Evolutionary conservation across 2,329 filamentous ascomycete species (phyloP).

Genomic region (Trichoderma simmonsii): DNA sequence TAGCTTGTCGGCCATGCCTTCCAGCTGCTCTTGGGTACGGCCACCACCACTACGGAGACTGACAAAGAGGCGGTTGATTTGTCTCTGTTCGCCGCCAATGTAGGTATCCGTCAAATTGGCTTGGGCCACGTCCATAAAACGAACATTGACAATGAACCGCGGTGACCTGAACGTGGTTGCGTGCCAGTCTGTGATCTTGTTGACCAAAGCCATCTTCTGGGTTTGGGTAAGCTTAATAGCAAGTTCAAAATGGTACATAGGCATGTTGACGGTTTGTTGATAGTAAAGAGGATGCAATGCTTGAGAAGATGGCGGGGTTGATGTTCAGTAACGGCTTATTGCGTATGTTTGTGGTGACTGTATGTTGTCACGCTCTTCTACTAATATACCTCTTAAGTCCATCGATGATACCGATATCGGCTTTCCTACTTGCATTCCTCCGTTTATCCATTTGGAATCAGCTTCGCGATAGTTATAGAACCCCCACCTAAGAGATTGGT

Average conservation of each 20-base stretch:
- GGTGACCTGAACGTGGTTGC: constrained; percentile 18
- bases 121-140: constrained; percentile 16
- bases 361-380: background rate
- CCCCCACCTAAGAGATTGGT: background rate
- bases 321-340: background rate
- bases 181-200: constrained; percentile 18
- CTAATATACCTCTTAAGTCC: background rate
- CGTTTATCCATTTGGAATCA: background rate
- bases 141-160: constrained; percentile 19
- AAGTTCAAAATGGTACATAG: constrained; percentile 17
- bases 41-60: constrained; percentile 14
- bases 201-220: constrained; percentile 16
- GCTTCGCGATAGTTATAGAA: background rate
- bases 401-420: constrained; percentile 6
- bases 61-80: constrained; percentile 17
- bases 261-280: background rate
- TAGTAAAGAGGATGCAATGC: background rate
- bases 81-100: constrained; percentile 5
- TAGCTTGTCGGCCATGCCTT: constrained; percentile 19
- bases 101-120: constrained; percentile 12
- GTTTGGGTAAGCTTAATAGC: constrained; percentile 13
- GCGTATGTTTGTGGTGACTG: background rate
- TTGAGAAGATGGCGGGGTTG: background rate
- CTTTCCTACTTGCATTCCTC: background rate
- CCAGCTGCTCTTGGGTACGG: constrained; percentile 2